Conservation (phyloP, 306 rosid species). For the Dicorynia guianensis region DNA sequence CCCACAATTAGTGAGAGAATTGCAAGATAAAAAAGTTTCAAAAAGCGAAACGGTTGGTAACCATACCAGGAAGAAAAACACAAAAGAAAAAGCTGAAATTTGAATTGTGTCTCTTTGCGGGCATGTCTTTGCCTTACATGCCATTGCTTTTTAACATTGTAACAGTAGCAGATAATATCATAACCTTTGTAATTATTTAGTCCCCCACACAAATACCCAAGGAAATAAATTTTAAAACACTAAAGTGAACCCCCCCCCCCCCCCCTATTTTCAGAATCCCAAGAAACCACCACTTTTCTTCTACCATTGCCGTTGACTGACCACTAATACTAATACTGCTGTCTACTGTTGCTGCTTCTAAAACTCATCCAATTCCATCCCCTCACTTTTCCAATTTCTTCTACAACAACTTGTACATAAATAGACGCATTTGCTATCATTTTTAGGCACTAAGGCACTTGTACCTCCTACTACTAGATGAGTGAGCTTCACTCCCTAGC, state of each 20-base stretch:
- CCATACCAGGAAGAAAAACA: conserved; percentile 46
- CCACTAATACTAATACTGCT: conserved; percentile 29
- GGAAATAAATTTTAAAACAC: conserved; percentile 36
- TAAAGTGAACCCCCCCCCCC: conserved; percentile 52
- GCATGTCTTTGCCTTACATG: conserved; percentile 53
- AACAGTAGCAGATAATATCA: conserved; percentile 59
- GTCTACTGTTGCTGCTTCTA: not conserved
- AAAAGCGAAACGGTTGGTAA: conserved; percentile 62
- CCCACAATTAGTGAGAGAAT: conserved; percentile 49
- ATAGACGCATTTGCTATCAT: conserved; percentile 54
- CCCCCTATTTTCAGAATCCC: conserved; percentile 97
- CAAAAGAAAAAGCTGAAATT: conserved; percentile 91
- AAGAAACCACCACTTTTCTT: conserved; percentile 54
- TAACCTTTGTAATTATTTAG: conserved; percentile 84
- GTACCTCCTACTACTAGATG: conserved; percentile 40
- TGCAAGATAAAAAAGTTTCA: conserved; percentile 43
- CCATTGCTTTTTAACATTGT: conserved; percentile 57
- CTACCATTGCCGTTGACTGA: conserved; percentile 77
- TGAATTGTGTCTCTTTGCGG: conserved; percentile 70
- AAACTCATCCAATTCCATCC: conserved; percentile 41
- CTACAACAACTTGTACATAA: conserved; percentile 51
- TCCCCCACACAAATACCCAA: conserved; percentile 67
- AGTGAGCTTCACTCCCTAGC: conserved; percentile 71
- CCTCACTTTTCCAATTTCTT: conserved; percentile 35
- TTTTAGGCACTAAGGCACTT: conserved; percentile 31